Evolutionary conservation across 352 stramenopile genomes (phyloP).

Genomic region (Lagenidium sp.): DNA sequence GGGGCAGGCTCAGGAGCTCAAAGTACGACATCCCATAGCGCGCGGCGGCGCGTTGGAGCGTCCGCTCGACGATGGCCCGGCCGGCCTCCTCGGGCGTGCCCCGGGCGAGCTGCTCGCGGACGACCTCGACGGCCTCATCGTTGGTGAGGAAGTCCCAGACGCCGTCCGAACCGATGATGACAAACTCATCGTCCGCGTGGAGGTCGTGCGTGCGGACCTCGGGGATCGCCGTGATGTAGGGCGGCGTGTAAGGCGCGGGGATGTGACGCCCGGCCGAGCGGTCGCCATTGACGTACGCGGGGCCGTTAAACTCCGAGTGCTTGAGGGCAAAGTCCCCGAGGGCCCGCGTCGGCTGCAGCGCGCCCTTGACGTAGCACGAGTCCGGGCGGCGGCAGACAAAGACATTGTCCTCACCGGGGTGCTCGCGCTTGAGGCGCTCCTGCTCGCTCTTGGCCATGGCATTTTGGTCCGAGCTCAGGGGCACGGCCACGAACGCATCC

Average conservation of each 20-base stretch:
- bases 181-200: slow-evolving; percentile 88
- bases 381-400: slow-evolving; percentile 87
- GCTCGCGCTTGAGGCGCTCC: slow-evolving; percentile 71
- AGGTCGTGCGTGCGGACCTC: slow-evolving; percentile 62
- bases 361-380: slow-evolving; percentile 92
- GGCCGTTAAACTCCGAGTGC: slow-evolving; percentile 90
- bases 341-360: slow-evolving; percentile 83
- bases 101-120: slow-evolving; percentile 44
- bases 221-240: slow-evolving; percentile 89
- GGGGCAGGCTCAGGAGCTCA: slow-evolving; percentile 73
- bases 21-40: slow-evolving; percentile 73
- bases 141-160: slow-evolving; percentile 97
- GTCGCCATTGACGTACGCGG: slow-evolving; percentile 68
- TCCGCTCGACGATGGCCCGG: slow-evolving; percentile 67
- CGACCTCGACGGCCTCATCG: slow-evolving; percentile 92
- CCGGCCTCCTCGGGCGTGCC: slow-evolving; percentile 69
- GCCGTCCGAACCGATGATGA: slow-evolving; percentile 95
- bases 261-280: slow-evolving; percentile 84
- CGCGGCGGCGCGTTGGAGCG: slow-evolving; percentile 67
- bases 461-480: slow-evolving; percentile 91
- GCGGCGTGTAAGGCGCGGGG: slow-evolving; percentile 82
- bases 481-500: slow-evolving; percentile 42
- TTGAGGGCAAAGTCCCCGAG: slow-evolving; percentile 93
- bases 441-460: slow-evolving; percentile 84
- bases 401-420: slow-evolving; percentile 85